Evolutionary conservation across 257 asterid genomes (phyloP).

Genomic region (Osmanthus fragrans): DNA sequence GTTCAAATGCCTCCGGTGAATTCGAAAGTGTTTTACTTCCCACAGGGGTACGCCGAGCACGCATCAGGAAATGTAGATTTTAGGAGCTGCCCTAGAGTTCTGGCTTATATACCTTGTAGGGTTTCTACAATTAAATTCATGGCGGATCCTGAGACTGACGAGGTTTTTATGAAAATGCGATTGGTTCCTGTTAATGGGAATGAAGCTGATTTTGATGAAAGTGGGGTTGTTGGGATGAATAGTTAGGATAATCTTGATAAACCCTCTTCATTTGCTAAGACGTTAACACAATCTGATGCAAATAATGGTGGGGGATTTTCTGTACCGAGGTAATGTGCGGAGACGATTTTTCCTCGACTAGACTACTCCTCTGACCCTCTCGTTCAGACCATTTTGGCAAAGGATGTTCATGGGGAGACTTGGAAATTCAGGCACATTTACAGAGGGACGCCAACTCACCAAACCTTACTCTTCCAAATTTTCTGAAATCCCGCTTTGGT

Average conservation of each 20-base stretch:
- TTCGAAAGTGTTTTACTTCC: constrained; percentile 81
- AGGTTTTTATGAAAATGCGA: constrained; percentile 64
- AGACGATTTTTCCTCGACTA: too few relatives aligned
- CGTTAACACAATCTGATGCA: constrained; percentile 86
- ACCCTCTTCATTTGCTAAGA: constrained; percentile 82
- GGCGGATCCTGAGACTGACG: constrained; percentile 92
- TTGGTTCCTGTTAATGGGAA: constrained; percentile 43
- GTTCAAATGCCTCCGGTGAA: too few relatives aligned
- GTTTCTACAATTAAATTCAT: constrained; percentile 59
- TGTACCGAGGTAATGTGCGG: too few relatives aligned
- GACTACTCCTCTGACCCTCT: too few relatives aligned
- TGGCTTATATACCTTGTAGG: constrained; percentile 56
- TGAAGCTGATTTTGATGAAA: constrained; percentile 36
- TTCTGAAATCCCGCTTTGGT: too few relatives aligned
- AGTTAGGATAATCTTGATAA: constrained; percentile 52
- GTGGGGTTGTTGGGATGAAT: constrained; percentile 33
- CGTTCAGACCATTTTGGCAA: too few relatives aligned
- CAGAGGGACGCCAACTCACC: too few relatives aligned
- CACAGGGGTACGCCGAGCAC: constrained; percentile 92
- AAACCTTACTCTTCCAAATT: too few relatives aligned
- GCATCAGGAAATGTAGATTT: constrained; percentile 63
- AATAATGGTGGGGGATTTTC: constrained; percentile 89
- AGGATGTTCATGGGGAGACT: constrained; percentile 50
- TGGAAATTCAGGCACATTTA: constrained; percentile 58
- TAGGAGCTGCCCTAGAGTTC: constrained; percentile 46